Base-by-base conservation (phyloP, 2,329 filamentous ascomycete species). In the Cadophora gregata region DNA sequence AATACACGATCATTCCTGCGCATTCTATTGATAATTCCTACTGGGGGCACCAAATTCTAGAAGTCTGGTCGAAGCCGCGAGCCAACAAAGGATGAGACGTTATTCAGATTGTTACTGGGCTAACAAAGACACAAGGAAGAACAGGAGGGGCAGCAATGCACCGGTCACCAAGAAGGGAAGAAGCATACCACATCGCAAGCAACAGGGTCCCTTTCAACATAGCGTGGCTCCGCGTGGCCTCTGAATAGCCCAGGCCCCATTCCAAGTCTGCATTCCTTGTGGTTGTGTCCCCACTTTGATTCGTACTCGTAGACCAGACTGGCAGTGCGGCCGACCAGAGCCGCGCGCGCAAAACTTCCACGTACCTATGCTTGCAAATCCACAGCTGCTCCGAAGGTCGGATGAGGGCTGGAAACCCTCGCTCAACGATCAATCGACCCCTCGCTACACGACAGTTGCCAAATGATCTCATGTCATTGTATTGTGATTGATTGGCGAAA, bases 371-470 rank as follows among this genome's bases (percentile, higher is more conserved):
- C 38, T 19, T 42, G 38, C 14, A 10, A 51, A 25, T 55, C 51
- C 51, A 55, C 27, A 14, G 14, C 14, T 31, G 10, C 38, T 42
- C 51, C 51, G 51, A 55, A 33, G 1, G 51, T 55, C 51, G 51
- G 51, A 33, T 55, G 27, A 55, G 51, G 51, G 51, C 51, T 55
- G 27, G 51, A 33, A 55, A 33, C 51, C 51, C 51, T 53, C 25
- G 4, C 6, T 55, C 19, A 16, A 12, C 48, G n/a, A n/a, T 27
- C 48, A 27, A 14, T 12, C 24, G 1, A 27, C 24, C 24, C 48
- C 48, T 16, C 16, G n/a, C n/a, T n/a, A 7, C 45, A 27, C 50
- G 16, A 27, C 50, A 53, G 14, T 53, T 53, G 50, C 14, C 14
- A 53, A 31, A 29, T 51, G 24, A n/a, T n/a, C n/a, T n/a, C n/a